These are phyloP conservation scores for Paraphaeosphaeria minitans DNA, from an alignment of 2,329 filamentous ascomycete genomes.

Conservation along the genomic window DNA sequence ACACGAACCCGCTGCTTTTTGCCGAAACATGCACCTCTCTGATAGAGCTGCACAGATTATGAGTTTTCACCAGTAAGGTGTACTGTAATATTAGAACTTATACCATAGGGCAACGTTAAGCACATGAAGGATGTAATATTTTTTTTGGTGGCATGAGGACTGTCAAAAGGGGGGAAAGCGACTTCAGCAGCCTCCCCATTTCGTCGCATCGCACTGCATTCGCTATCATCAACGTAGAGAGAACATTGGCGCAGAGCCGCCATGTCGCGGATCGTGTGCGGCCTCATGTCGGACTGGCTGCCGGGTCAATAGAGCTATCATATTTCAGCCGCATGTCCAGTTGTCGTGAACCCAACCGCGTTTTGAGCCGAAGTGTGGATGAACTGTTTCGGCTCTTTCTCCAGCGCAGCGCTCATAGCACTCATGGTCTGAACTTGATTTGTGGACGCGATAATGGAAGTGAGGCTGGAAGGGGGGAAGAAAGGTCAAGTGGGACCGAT, in stretches of 20 bases:
- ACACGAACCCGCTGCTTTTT: conserved; percentile 13
- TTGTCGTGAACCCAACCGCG: not conserved
- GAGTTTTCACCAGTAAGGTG: not conserved
- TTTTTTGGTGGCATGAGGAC: too few relatives aligned
- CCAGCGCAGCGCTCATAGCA: not conserved
- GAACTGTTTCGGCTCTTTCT: not conserved
- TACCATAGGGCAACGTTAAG: too few relatives aligned
- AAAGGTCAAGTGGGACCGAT: not conserved
- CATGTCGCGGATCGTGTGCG: not conserved
- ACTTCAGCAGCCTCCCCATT: too few relatives aligned
- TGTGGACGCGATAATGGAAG: not conserved
- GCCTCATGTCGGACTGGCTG: not conserved
- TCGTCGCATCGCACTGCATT: too few relatives aligned
- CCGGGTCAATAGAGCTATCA: not conserved
- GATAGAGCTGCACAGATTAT: not conserved
- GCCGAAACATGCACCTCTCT: conserved; percentile 17
- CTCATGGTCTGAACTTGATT: not conserved
- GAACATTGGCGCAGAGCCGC: not conserved
- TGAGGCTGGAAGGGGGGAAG: not conserved
- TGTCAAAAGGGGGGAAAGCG: too few relatives aligned
- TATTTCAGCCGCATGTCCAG: not conserved
- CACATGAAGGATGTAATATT: not conserved
- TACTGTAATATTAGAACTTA: too few relatives aligned
- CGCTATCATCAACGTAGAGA: not conserved
- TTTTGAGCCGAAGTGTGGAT: not conserved